Conservation (phyloP, 768 basidiomycete genomes). For the Kwoniella pini region DNA sequence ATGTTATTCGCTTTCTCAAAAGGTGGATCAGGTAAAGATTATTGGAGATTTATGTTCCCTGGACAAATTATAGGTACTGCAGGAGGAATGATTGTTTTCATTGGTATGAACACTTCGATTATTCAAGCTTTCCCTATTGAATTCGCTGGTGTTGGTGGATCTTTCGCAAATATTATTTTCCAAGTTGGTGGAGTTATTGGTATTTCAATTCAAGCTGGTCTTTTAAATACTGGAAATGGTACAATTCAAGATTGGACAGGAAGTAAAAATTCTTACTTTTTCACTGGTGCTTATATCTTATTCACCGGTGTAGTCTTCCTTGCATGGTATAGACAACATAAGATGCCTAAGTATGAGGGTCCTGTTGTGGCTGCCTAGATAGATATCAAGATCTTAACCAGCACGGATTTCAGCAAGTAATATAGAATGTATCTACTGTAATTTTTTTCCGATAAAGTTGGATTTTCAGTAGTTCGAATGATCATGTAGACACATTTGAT, state of each 20-base stretch:
- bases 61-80: conserved; percentile 42
- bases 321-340: conserved; percentile 39
- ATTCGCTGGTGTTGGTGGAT: conserved; percentile 44
- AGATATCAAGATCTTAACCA: no score
- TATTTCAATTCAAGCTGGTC: conserved; percentile 47
- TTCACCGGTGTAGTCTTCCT: conserved; percentile 42
- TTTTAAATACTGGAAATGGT: conserved; percentile 41
- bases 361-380: conserved; percentile 33
- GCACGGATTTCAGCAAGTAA: no score
- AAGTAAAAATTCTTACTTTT: conserved; percentile 41
- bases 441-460: no score
- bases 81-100: conserved; percentile 48
- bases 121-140: conserved; percentile 40
- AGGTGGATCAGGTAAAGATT: conserved; percentile 43
- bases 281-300: conserved; percentile 42
- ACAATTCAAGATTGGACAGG: conserved; percentile 46
- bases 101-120: conserved; percentile 41
- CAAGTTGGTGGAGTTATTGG: conserved; percentile 46
- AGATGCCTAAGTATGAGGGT: conserved; percentile 37
- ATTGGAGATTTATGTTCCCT: conserved; percentile 49
- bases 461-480: no score
- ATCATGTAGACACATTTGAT: no score
- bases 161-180: conserved; percentile 49
- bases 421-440: no score
- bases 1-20: conserved; percentile 45